Conservation (phyloP, 2,329 filamentous ascomycete genomes). For the Coniochaeta hoffmannii region DNA sequence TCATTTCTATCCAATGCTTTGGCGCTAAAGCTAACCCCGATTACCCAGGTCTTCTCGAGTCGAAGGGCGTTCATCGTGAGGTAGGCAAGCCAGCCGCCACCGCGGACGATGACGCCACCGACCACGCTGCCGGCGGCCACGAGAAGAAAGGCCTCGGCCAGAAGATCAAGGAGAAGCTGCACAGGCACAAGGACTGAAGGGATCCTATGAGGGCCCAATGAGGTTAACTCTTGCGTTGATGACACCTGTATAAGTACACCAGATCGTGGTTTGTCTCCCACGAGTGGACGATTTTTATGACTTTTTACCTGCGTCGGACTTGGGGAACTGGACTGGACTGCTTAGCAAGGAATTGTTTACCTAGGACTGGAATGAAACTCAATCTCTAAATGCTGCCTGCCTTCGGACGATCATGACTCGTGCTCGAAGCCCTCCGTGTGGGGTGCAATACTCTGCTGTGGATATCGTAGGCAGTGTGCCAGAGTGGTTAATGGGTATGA, state of each 20-base stretch:
- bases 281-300: background rate
- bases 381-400: background rate
- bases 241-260: background rate
- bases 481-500: background rate
- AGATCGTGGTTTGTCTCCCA: background rate
- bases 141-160: conserved; percentile 42
- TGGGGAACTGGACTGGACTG: background rate
- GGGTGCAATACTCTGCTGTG: background rate
- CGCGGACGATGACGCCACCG: conserved; percentile 12
- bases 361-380: background rate
- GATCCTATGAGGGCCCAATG: too few relatives aligned
- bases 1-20: background rate
- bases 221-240: background rate
- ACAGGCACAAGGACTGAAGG: conserved; percentile 22
- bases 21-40: background rate
- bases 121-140: conserved; percentile 12
- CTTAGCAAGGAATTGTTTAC: background rate
- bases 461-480: background rate
- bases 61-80: conserved; percentile 37
- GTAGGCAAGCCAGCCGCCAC: conserved; percentile 10
- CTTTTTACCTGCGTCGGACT: background rate
- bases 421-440: background rate
- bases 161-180: conserved; percentile 64
- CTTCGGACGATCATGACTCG: background rate
- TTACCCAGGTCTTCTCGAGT: conserved; percentile 40